Conservation (phyloP, 1,284 basidiomycete genomes). For the Microbotryum silenes-acaulis region DNA sequence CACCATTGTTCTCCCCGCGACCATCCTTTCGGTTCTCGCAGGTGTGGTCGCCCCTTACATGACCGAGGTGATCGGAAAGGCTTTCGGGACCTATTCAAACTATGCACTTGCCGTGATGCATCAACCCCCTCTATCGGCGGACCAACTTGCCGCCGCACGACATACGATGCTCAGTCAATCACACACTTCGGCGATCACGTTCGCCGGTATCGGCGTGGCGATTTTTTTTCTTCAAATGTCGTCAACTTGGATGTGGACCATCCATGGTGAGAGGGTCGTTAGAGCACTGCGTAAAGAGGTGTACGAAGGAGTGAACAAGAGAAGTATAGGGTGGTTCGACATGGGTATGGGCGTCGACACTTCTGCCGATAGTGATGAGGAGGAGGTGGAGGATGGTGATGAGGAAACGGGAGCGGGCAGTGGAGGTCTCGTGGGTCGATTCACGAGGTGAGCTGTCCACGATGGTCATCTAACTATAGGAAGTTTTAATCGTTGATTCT, state of each 20-base stretch:
- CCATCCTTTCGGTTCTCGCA: slow-evolving; percentile 58
- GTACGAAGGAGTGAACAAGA: slow-evolving; percentile 60
- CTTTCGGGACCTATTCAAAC: slow-evolving; percentile 67
- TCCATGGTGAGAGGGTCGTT: slow-evolving; percentile 73
- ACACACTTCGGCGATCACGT: slow-evolving; percentile 57
- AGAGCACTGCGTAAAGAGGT: slow-evolving; percentile 60
- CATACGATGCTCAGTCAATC: slow-evolving; percentile 52
- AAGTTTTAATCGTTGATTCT: no score
- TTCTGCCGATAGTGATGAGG: slow-evolving; percentile 44
- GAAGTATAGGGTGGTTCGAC: slow-evolving; percentile 83
- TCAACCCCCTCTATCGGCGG: slow-evolving; percentile 40
- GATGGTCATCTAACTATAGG: no score
- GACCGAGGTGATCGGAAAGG: slow-evolving; percentile 79
- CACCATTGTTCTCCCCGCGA: slow-evolving; percentile 57
- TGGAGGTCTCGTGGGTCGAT: slow-evolving; percentile 89
- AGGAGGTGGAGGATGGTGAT: slow-evolving; percentile 44
- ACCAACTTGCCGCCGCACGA: slow-evolving; percentile 46
- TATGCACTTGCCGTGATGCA: slow-evolving; percentile 44
- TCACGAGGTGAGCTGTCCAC: slow-evolving; percentile 52
- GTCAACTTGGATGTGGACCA: slow-evolving; percentile 75
- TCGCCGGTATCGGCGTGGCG: slow-evolving; percentile 62
- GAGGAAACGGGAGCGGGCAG: slow-evolving; percentile 60
- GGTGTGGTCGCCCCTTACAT: slow-evolving; percentile 85
- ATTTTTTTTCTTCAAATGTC: slow-evolving; percentile 47
- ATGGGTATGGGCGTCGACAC: slow-evolving; percentile 58